phyloP scores from a whole-genome alignment of 2,329 filamentous ascomycete genomes.

The Colletotrichum neosansevieriae region DNA sequence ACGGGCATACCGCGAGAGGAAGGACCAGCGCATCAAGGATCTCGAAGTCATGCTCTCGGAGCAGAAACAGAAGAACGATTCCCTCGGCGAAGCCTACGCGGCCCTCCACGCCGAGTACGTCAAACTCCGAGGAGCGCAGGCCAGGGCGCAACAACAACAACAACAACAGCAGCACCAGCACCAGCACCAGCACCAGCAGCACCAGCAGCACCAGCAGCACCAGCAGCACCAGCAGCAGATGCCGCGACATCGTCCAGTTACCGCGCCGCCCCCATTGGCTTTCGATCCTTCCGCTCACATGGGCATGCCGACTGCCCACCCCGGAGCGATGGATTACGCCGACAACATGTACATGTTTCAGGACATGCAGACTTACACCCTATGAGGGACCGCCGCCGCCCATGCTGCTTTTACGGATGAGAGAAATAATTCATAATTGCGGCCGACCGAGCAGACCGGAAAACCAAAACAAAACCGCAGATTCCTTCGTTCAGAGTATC shows the following conservation, averaged over 20 bases:
- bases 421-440: conserved; percentile 9
- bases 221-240: conserved; percentile 16
- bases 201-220: background rate
- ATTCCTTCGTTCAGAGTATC: conserved; percentile 4
- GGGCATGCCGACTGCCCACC: conserved; percentile 40
- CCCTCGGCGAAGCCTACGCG: conserved; percentile 66
- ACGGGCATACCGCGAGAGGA: conserved; percentile 49
- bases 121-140: conserved; percentile 47
- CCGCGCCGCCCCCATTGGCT: conserved; percentile 32
- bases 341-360: conserved; percentile 49
- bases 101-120: conserved; percentile 60
- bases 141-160: conserved; percentile 33
- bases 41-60: conserved; percentile 68
- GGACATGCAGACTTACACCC: conserved; percentile 44
- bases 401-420: conserved; percentile 7
- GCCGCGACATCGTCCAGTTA: conserved; percentile 22
- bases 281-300: conserved; percentile 33
- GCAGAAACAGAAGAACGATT: conserved; percentile 66
- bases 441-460: conserved; percentile 1
- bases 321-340: conserved; percentile 42
- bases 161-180: conserved; percentile 31
- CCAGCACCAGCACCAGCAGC: conserved; percentile 15
- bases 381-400: conserved; percentile 35
- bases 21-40: conserved; percentile 72
- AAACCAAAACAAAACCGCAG: conserved; percentile 7